A percentile compares a stretch with the other conserved stretches of the same genome.
Evolutionary conservation across 441 rosid species (phyloP).

Genomic region (Euphorbia corollata): DNA sequence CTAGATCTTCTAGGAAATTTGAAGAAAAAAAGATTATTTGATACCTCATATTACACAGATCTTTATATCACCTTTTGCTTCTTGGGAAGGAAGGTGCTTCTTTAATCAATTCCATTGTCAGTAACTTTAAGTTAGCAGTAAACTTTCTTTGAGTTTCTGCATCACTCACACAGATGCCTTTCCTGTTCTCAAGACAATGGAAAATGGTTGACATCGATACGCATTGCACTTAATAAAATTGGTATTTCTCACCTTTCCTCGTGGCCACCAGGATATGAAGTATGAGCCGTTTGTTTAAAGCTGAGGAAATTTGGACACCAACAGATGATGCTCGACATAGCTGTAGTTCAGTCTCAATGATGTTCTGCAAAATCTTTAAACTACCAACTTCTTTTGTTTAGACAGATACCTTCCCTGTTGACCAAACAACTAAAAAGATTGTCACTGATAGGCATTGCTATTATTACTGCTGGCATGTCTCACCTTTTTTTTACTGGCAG

Average conservation of each 20-base stretch:
- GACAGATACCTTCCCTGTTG: conserved; percentile 22
- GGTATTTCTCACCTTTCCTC: conserved; percentile 28
- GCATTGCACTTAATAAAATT: conserved; percentile 11
- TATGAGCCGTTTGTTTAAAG: conserved; percentile 24
- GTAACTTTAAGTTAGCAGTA: conserved; percentile 18
- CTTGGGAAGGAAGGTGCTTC: conserved; percentile 20
- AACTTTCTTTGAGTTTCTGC: conserved; percentile 24
- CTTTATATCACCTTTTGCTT: conserved; percentile 25
- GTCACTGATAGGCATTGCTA: conserved; percentile 1
- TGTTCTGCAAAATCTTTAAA: conserved; percentile 33
- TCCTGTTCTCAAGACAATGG: conserved; percentile 11
- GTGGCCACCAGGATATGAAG: conserved; percentile 21
- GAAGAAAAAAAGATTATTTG: conserved; percentile 1
- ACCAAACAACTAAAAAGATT: background rate
- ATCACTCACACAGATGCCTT: conserved; percentile 21
- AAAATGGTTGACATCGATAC: background rate
- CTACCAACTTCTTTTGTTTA: conserved; percentile 18
- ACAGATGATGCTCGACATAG: conserved; percentile 25
- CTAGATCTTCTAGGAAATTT: background rate
- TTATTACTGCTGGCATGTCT: conserved; percentile 8
- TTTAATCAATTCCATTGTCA: conserved; percentile 20
- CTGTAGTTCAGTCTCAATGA: conserved; percentile 27
- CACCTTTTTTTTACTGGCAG: conserved; percentile 32
- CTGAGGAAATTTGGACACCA: conserved; percentile 26
- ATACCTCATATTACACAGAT: conserved; percentile 23